Evolutionary conservation across 495 filamentous ascomycete species (phyloP).

Genomic region (Chaetomium cochliodes): DNA sequence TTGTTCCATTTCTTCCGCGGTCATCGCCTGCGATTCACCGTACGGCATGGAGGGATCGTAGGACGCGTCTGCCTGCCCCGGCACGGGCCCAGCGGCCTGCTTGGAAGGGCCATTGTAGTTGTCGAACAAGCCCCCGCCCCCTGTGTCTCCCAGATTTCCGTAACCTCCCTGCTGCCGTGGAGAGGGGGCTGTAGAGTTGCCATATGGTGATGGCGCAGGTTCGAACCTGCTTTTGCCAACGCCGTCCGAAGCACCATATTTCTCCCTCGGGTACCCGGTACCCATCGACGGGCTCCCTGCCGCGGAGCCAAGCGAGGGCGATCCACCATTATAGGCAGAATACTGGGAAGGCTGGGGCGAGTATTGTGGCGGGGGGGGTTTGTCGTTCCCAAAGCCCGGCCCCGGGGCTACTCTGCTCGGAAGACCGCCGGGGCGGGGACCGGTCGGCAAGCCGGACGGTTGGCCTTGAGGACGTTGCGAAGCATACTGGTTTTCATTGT

Average conservation of each 20-base stretch:
- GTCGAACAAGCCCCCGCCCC: constrained; percentile 62
- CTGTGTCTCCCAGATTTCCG: constrained; percentile 59
- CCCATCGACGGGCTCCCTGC: background rate
- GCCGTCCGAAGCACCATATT: constrained; percentile 33
- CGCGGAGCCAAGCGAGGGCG: constrained; percentile 4
- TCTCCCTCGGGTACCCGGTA: constrained; percentile 1
- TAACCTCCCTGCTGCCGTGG: constrained; percentile 63
- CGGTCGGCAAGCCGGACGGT: constrained; percentile 17
- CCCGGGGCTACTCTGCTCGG: constrained; percentile 17
- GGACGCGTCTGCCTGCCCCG: constrained; percentile 40
- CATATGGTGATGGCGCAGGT: constrained; percentile 51
- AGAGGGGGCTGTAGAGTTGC: background rate
- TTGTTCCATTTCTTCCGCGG: constrained; percentile 54
- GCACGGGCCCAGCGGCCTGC: constrained; percentile 12
- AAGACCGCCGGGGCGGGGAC: constrained; percentile 31
- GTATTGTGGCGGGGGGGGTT: background rate
- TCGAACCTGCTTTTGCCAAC: constrained; percentile 63
- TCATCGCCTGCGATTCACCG: constrained; percentile 67
- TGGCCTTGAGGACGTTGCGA: background rate
- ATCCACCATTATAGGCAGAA: background rate
- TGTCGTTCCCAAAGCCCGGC: background rate
- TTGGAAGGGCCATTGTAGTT: constrained; percentile 53
- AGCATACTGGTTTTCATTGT: constrained; percentile 3
- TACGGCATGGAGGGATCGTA: constrained; percentile 41
- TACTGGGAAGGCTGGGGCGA: background rate